Conservation (phyloP, 2,329 filamentous ascomycete species). For the Trichophyton benhamiae region DNA sequence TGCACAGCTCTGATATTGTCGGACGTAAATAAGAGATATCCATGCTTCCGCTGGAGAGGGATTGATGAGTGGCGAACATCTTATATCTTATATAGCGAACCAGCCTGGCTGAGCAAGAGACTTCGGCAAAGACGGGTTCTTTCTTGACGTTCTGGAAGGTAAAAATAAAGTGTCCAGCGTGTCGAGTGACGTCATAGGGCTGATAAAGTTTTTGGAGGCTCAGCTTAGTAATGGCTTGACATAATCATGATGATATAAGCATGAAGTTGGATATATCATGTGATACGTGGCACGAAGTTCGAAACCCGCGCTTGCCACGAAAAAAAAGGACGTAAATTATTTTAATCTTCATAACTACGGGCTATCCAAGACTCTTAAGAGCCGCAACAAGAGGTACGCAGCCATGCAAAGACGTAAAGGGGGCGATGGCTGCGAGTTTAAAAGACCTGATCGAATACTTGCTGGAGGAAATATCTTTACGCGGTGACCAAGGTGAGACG, state of each 20-base stretch:
- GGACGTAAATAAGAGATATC: not conserved
- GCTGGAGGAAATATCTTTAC: constrained; percentile 47
- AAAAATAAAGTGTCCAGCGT: not conserved
- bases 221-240: not conserved
- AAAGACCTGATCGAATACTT: constrained; percentile 48
- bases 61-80: not conserved
- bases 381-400: not conserved
- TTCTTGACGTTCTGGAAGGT: not conserved
- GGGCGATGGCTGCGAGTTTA: constrained; percentile 37
- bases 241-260: no score
- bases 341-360: not conserved
- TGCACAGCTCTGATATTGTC: not conserved
- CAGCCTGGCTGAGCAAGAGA: not conserved
- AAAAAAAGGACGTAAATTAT: not conserved
- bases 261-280: not conserved
- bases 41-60: not conserved
- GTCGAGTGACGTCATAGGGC: not conserved
- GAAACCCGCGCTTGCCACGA: constrained; percentile 6
- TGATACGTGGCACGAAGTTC: constrained; percentile 2
- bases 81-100: not conserved
- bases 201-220: not conserved
- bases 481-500: constrained; percentile 45
- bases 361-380: not conserved
- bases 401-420: constrained; percentile 2
- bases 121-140: not conserved